Evolutionary conservation across 75 land plant species (phyloP).

Genomic region (Cupressus sempervirens): DNA sequence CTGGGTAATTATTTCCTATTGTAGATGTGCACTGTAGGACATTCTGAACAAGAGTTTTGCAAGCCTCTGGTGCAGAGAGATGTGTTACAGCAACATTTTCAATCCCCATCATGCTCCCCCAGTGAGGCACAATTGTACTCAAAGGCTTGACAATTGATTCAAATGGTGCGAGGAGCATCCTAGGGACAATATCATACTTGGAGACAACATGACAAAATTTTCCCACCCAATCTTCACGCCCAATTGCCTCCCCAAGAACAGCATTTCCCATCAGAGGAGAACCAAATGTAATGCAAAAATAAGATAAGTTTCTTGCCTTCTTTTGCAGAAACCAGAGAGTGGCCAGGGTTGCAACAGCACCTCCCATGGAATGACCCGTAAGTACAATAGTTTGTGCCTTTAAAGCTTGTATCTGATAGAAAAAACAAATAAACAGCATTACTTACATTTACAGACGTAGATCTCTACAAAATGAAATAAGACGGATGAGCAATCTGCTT

Average conservation of each 20-base stretch:
- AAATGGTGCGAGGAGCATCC: conserved; percentile 22
- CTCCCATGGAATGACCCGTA: neutral
- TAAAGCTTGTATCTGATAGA: too few relatives aligned
- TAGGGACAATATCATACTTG: neutral
- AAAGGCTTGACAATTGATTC: conserved; percentile 4
- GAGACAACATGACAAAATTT: too few relatives aligned
- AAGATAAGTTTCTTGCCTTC: too few relatives aligned
- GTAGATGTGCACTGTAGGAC: neutral
- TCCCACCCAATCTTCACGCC: too few relatives aligned
- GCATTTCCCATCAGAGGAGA: too few relatives aligned
- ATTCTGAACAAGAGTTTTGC: neutral
- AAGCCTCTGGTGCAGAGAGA: neutral
- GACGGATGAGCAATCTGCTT: too few relatives aligned
- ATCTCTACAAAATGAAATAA: neutral
- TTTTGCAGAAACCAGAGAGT: neutral
- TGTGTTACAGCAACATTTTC: too few relatives aligned
- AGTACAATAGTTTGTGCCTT: neutral
- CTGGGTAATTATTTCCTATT: neutral
- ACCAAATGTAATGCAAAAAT: too few relatives aligned
- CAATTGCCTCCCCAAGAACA: too few relatives aligned
- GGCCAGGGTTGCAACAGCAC: neutral
- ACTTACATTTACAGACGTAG: too few relatives aligned
- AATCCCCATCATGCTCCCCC: too few relatives aligned
- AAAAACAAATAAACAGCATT: too few relatives aligned
- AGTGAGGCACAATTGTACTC: neutral